These are phyloP conservation scores for Candida rishiriensis DNA, from an alignment of 805 yeast species.

Conservation along the genomic window DNA sequence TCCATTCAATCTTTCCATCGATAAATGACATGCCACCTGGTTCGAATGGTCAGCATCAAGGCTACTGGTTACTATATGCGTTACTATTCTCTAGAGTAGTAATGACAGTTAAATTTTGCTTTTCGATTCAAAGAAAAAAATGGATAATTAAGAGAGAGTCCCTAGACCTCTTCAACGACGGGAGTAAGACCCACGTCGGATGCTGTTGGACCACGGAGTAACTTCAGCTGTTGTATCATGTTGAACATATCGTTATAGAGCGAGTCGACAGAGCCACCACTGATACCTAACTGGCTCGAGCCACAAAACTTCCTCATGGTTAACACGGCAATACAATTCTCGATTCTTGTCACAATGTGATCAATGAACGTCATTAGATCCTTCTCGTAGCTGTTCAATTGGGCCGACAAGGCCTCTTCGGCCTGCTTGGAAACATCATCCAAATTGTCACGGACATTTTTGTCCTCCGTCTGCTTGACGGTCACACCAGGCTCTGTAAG, in stretches of 20 bases:
- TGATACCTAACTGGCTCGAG: constrained; percentile 5
- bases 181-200: background rate
- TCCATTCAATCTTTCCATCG: too few relatives aligned
- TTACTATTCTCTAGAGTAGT: too few relatives aligned
- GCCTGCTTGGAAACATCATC: constrained; percentile 15
- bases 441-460: background rate
- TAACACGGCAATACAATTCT: constrained; percentile 47
- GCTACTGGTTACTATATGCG: too few relatives aligned
- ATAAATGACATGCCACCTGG: too few relatives aligned
- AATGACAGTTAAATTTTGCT: too few relatives aligned
- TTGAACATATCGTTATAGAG: constrained; percentile 19
- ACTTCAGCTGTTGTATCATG: constrained; percentile 4
- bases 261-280: constrained; percentile 10
- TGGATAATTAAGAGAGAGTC: too few relatives aligned
- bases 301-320: constrained; percentile 35
- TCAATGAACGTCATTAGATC: constrained; percentile 57
- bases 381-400: constrained; percentile 18
- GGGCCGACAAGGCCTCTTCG: constrained; percentile 13
- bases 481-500: constrained; percentile 32
- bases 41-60: too few relatives aligned
- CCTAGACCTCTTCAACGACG: too few relatives aligned
- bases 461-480: background rate
- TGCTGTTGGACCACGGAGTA: background rate
- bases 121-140: too few relatives aligned
- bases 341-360: constrained; percentile 65